A percentile compares a stretch with the other conserved stretches of the same genome.
Conservation (phyloP, 345 rosid genomes). For the Hibiscus syriacus region DNA sequence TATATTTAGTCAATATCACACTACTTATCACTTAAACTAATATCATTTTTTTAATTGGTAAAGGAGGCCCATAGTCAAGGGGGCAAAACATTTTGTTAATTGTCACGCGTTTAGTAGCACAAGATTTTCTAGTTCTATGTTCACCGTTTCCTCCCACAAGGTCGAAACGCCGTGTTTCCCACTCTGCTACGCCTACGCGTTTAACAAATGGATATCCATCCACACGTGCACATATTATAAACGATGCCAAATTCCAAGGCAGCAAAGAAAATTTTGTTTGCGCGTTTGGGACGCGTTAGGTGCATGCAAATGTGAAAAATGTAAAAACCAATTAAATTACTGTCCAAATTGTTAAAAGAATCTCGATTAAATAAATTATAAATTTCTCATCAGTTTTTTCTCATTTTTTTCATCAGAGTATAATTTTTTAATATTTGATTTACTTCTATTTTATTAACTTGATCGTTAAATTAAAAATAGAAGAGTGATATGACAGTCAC, state of each 20-base stretch:
- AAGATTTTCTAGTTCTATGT: not conserved
- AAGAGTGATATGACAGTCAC: too few relatives aligned
- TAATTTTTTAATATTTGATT: too few relatives aligned
- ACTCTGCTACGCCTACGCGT: not conserved
- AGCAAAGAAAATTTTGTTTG: not conserved
- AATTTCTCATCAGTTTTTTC: too few relatives aligned
- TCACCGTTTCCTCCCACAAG: not conserved
- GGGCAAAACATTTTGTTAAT: not conserved
- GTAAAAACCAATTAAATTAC: not conserved
- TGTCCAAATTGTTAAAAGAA: not conserved
- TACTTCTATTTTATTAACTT: too few relatives aligned
- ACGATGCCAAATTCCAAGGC: not conserved
- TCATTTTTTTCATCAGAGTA: too few relatives aligned
- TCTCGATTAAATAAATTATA: too few relatives aligned
- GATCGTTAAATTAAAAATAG: too few relatives aligned
- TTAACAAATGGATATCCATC: not conserved
- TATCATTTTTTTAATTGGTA: too few relatives aligned
- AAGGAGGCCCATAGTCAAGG: too few relatives aligned
- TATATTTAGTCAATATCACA: too few relatives aligned
- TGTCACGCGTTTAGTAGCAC: not conserved
- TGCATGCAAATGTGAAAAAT: not conserved
- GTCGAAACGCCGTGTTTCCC: not conserved
- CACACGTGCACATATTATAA: not conserved
- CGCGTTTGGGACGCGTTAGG: conserved; percentile 13
- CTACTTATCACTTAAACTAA: too few relatives aligned